Conservation (phyloP, 164 flowering plant species). For the Stephania japonica region DNA sequence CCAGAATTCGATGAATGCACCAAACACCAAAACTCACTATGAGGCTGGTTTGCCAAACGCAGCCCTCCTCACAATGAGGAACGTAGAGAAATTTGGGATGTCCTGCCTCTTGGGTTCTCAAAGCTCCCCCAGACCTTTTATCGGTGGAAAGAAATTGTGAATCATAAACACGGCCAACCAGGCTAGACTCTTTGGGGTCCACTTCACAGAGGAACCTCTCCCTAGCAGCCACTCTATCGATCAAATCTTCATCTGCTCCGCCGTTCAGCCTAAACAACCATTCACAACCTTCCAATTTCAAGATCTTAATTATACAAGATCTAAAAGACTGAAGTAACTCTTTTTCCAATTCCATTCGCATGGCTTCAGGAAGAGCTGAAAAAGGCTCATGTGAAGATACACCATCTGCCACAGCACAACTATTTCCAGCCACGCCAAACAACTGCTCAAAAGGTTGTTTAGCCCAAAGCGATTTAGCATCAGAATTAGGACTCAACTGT, state of each 20-base stretch:
- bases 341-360: conserved; percentile 48
- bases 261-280: conserved; percentile 84
- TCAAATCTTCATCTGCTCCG: conserved; percentile 88
- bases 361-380: conserved; percentile 23
- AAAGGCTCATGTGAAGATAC: conserved; percentile 19
- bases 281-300: conserved; percentile 89
- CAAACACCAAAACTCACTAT: conserved; percentile 91
- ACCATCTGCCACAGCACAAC: conserved; percentile 20
- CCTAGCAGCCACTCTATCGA: conserved; percentile 79
- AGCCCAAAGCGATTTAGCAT: conserved; percentile 69
- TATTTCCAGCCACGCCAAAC: conserved; percentile 62
- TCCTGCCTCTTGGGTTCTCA: conserved; percentile 38
- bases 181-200: conserved; percentile 45
- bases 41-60: conserved; percentile 69
- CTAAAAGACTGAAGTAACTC: conserved; percentile 72
- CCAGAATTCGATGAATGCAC: conserved; percentile 88
- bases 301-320: conserved; percentile 57
- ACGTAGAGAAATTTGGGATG: conserved; percentile 33
- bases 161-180: conserved; percentile 28
- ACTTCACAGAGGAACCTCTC: conserved; percentile 66
- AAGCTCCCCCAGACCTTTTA: conserved; percentile 27
- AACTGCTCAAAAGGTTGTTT: conserved; percentile 86
- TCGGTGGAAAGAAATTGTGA: conserved; percentile 32
- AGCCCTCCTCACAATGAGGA: conserved; percentile 84
- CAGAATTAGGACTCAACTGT: conserved; percentile 32